Base-by-base conservation (phyloP, 176 grass and related monocot genomes). In the Neostapfia colusana region DNA sequence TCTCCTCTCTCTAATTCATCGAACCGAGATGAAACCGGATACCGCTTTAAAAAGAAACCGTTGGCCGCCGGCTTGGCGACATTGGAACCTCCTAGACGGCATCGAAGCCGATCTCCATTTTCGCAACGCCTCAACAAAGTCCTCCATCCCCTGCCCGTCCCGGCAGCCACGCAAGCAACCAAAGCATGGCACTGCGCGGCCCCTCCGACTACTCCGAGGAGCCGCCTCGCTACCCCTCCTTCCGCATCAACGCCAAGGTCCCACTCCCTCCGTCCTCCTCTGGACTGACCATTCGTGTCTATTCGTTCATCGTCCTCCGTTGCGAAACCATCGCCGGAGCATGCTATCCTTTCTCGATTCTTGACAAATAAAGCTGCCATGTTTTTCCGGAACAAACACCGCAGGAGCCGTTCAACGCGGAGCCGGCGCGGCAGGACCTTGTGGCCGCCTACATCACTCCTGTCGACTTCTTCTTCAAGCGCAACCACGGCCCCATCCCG, bases 381-480 rank as follows among this genome's bases (percentile, higher is more conserved):
- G 16, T 39, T 87, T 74, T 57, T 24, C 23, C 55, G 55, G 4
- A 11, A 25, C 3, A 23, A 25, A 25, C 2, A 12, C n/a, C 23
- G 78, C 67, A 90, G 91, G 88, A 90, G 70, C 91, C 91, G 26
- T 94, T 90, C 81, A 94, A 94, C 74, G 91, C 91, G 31, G 88
- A 94, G 85, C 85, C 88, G 25, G 16, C 38, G 20, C 88, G 91
- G 35, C 57, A 63, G 54, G 82, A 86, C 76, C 67, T 88, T 7
- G 45, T 84, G 4, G 67, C 66, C 7, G 81, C 91, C 38, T 90
- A 88, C 78, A 79, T 94, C 67, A 94, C 88, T 35, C 83, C 91
- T 23, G 71, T 90, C 1, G 85, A 94, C 34, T 77, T 88, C 70
- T 94, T 94, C 71, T 88, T 88, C 66, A 94, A 94, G 85, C 85